Evolutionary conservation across 2,329 filamentous ascomycete species (phyloP).

Genomic region (Intubia oerlemansii): DNA sequence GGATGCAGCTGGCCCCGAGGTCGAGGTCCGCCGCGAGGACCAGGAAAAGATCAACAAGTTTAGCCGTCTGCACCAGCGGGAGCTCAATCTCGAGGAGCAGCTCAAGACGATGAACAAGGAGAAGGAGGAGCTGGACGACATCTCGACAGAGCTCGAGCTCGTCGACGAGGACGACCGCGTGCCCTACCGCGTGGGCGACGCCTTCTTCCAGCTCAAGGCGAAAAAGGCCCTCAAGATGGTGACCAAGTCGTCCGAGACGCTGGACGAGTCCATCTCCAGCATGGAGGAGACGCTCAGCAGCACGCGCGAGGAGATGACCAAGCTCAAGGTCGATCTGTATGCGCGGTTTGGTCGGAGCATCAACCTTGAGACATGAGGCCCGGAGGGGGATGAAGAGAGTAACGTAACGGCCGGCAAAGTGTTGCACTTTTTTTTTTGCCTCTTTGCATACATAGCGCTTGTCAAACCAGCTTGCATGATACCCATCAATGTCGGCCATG

Average conservation of each 20-base stretch:
- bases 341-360: slow-evolving; percentile 91
- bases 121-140: slow-evolving; percentile 91
- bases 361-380: slow-evolving; percentile 73
- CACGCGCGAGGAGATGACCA: slow-evolving; percentile 69
- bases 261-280: slow-evolving; percentile 54
- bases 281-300: slow-evolving; percentile 58
- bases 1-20: slow-evolving; percentile 54
- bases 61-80: slow-evolving; percentile 78
- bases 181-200: slow-evolving; percentile 94
- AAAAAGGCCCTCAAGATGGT: slow-evolving; percentile 77
- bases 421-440: neutral
- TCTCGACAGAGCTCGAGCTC: slow-evolving; percentile 68
- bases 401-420: too few relatives aligned
- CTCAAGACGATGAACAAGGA: slow-evolving; percentile 81
- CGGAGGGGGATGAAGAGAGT: too few relatives aligned
- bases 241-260: slow-evolving; percentile 42
- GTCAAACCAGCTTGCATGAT: too few relatives aligned
- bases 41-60: slow-evolving; percentile 99
- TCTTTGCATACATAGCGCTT: too few relatives aligned
- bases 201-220: slow-evolving; percentile 74
- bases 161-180: slow-evolving; percentile 63
- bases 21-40: slow-evolving; percentile 86
- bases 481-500: too few relatives aligned
- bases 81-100: slow-evolving; percentile 59
- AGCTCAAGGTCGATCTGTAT: slow-evolving; percentile 82